Evolutionary conservation across 345 rosid species (phyloP).

Genomic region (Pistacia integerrima): DNA sequence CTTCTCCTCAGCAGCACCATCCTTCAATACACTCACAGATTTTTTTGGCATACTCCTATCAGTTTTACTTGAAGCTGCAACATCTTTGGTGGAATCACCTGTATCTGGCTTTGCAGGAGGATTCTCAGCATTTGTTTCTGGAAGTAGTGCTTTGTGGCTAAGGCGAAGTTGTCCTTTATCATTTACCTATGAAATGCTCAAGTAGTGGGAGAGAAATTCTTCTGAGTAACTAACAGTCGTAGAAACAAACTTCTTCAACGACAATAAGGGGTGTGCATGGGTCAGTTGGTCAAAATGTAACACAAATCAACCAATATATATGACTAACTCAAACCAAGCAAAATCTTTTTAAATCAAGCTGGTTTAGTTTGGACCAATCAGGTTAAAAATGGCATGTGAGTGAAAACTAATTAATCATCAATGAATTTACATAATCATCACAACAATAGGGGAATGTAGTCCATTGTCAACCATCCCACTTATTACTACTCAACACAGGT

Average conservation of each 20-base stretch:
- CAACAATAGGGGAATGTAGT: neutral
- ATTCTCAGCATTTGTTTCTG: constrained; percentile 55
- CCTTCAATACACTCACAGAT: constrained; percentile 34
- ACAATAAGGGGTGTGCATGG: neutral
- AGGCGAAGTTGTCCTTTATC: constrained; percentile 96
- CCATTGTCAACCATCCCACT: neutral
- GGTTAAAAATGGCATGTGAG: neutral
- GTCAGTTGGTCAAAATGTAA: no score
- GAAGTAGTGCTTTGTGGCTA: constrained; percentile 83
- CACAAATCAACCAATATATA: no score
- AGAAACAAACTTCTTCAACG: neutral
- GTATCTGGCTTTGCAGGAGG: constrained; percentile 38
- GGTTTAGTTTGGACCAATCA: no score
- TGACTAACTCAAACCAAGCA: neutral
- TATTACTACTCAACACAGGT: neutral
- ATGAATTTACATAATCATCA: constrained; percentile 6
- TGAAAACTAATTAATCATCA: neutral
- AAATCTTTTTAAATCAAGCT: no score
- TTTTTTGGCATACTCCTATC: constrained; percentile 39
- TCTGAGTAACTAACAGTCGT: neutral
- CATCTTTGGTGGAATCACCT: constrained; percentile 29
- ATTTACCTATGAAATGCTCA: constrained; percentile 54
- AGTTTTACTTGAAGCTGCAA: constrained; percentile 27
- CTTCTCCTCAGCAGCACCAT: constrained; percentile 40
- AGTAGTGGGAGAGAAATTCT: constrained; percentile 9